A percentile compares a stretch with the other conserved stretches of the same genome.
These are phyloP conservation scores for Pichia nanzhaoensis DNA, from an alignment of 805 yeast genomes.

Conservation along the genomic window DNA sequence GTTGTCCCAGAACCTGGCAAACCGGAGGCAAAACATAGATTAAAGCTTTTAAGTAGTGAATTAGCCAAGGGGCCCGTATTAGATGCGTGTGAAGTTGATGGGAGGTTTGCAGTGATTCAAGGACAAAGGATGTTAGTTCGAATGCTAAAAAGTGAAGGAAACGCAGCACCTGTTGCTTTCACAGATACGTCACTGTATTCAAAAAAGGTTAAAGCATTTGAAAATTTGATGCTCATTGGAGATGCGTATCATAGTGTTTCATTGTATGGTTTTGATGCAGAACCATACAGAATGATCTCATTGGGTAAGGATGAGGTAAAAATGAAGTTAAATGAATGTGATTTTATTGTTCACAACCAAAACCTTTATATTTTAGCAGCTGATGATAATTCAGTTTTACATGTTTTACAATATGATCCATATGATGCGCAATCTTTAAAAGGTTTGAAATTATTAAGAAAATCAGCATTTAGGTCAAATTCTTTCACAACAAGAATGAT, in stretches of 20 bases:
- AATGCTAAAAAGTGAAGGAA: slow-evolving; percentile 68
- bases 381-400: slow-evolving; percentile 61
- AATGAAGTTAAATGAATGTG: slow-evolving; percentile 63
- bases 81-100: slow-evolving; percentile 70
- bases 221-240: slow-evolving; percentile 74
- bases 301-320: slow-evolving; percentile 67
- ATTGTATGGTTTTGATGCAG: slow-evolving; percentile 87
- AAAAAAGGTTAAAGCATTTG: slow-evolving; percentile 73
- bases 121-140: slow-evolving; percentile 78
- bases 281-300: slow-evolving; percentile 80
- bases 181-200: slow-evolving; percentile 78
- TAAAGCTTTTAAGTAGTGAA: slow-evolving; percentile 68
- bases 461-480: slow-evolving; percentile 66
- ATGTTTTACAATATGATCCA: slow-evolving; percentile 81
- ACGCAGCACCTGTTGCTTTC: slow-evolving; percentile 90
- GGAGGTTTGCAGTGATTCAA: slow-evolving; percentile 76
- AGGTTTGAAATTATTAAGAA: slow-evolving; percentile 68
- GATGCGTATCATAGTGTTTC: slow-evolving; percentile 74
- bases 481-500: slow-evolving; percentile 50
- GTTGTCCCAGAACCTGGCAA: slow-evolving; percentile 84
- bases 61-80: slow-evolving; percentile 80
- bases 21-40: slow-evolving; percentile 76
- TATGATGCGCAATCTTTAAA: slow-evolving; percentile 78
- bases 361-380: slow-evolving; percentile 61
- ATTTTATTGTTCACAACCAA: slow-evolving; percentile 66